Evolutionary conservation across 31 red algal species (phyloP), one percentile per base, ranked within the genome.

Genomic region (Porphyra umbilicalis): DNA sequence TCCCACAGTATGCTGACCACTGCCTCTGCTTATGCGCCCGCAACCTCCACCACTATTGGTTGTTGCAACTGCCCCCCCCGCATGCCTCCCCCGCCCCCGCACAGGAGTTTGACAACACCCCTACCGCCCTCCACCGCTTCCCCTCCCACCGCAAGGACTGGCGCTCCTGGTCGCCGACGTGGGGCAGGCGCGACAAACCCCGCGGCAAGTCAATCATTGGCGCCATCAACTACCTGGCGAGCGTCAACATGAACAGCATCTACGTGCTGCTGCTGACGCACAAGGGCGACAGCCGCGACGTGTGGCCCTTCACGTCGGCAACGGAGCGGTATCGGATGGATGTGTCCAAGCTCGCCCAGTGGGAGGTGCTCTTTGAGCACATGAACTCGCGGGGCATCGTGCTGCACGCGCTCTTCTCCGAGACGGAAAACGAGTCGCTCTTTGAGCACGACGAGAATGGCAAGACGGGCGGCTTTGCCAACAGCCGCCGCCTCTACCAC

Each of bases 331-430:
- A 39, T 57, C 79, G 85, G 34, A 84, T 81, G 33, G 90, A 92
- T 39, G 90, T 92, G 31, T 77, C 79, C 76, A 83, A 84, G 75
- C 81, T 88, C 68, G 90, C 81, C 44, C 90, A 87, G 81, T 92
- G 90, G 90, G 77, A 88, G 32, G 37, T 81, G 32, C 81, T 92
- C 9, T 92, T 92, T 77, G 85, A 88, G 10, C 77, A 92, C 81
- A 82, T 82, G 40, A 78, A 85, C 29, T 34, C 68, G 30, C 80
- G 74, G 38, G 90, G 90, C 33, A 84, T 92, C 30, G 78, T 82
- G 35, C 79, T 92, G 38, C 78, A 92, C 67, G 39, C 87, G 35
- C 79, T 67, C 35, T 81, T 88, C 39, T 74, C 78, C 33, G 90
- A 92, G 71, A 87, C 85, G 30, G 84, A 92, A 79, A 87, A 87